Evolutionary conservation across 2,329 filamentous ascomycete species (phyloP).

Genomic region (Alternaria conjuncta): DNA sequence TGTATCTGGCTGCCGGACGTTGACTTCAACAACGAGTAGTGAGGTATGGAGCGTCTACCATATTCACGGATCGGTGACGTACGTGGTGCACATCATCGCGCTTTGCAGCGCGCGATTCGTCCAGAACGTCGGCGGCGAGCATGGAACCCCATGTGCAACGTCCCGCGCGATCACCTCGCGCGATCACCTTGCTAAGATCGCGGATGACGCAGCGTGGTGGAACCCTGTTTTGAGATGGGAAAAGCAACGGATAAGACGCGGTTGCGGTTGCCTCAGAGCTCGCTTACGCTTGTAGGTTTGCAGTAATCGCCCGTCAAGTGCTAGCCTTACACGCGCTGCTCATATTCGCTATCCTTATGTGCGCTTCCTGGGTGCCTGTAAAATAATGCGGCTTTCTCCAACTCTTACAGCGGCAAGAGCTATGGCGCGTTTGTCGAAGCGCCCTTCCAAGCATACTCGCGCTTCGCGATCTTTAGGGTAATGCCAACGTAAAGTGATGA

Average conservation of each 20-base stretch:
- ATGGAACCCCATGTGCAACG: conserved; percentile 29
- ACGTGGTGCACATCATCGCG: conserved; percentile 10
- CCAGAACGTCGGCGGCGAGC: conserved; percentile 17
- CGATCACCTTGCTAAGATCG: conserved; percentile 16
- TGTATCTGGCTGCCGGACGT: conserved; percentile 3
- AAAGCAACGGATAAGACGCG: conserved; percentile 7
- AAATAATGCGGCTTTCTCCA: not conserved
- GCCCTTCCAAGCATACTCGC: not conserved
- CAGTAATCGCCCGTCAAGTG: not conserved
- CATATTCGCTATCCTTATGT: not conserved
- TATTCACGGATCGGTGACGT: conserved; percentile 22
- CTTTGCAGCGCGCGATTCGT: conserved; percentile 9
- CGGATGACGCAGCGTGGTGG: conserved; percentile 28
- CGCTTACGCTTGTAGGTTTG: conserved; percentile 5
- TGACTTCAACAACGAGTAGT: conserved; percentile 11
- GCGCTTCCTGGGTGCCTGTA: not conserved
- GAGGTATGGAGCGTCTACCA: conserved; percentile 14
- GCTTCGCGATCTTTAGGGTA: not conserved
- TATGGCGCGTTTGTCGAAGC: not conserved
- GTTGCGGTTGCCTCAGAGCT: conserved; percentile 16
- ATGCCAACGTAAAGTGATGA: not conserved
- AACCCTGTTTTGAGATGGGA: conserved; percentile 31
- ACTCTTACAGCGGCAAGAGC: no score
- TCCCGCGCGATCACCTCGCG: conserved; percentile 23
- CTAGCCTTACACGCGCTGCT: not conserved